Percentiles rank a stretch among this genome's conserved stretches.
Evolutionary conservation across 148 eudicot species (phyloP).

Genomic region (Linanthus parryae): DNA sequence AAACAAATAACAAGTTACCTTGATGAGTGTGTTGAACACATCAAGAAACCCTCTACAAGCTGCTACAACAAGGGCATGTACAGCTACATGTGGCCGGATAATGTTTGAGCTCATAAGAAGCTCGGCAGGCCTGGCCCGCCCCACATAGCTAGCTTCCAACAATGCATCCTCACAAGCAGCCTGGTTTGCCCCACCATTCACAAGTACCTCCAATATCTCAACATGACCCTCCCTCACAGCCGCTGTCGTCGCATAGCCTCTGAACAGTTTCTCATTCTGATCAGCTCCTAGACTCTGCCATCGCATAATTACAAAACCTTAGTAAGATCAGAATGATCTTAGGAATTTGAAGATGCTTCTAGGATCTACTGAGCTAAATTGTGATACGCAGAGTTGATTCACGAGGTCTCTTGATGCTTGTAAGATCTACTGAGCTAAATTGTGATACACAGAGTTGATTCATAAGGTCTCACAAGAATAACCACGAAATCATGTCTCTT

Average conservation of each 20-base stretch:
- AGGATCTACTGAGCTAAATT: background rate
- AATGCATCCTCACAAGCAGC: slow-evolving; percentile 68
- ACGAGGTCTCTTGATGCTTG: background rate
- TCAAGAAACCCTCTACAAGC: slow-evolving; percentile 61
- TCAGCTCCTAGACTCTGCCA: slow-evolving; percentile 55
- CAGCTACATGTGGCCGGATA: slow-evolving; percentile 58
- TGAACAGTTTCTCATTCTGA: slow-evolving; percentile 58
- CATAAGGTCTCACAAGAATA: slow-evolving; percentile 1
- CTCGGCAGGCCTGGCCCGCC: slow-evolving; percentile 46
- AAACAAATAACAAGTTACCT: no score
- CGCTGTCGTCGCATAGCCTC: slow-evolving; percentile 69
- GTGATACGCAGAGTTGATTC: background rate
- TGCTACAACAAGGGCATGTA: slow-evolving; percentile 62
- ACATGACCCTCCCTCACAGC: slow-evolving; percentile 62
- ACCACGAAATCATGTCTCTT: no score
- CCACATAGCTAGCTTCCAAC: slow-evolving; percentile 59
- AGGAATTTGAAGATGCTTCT: background rate
- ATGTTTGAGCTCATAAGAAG: slow-evolving; percentile 47
- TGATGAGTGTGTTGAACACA: slow-evolving; percentile 52
- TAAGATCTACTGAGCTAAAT: background rate
- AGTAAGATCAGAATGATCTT: background rate
- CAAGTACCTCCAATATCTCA: slow-evolving; percentile 47
- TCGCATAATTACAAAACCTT: slow-evolving; percentile 6
- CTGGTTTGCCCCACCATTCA: slow-evolving; percentile 42
- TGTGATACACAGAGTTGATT: background rate